A percentile compares a stretch with the other conserved stretches of the same genome.
Evolutionary conservation across 139 green algal species (phyloP).

Genomic region (Tetraselmis striata): DNA sequence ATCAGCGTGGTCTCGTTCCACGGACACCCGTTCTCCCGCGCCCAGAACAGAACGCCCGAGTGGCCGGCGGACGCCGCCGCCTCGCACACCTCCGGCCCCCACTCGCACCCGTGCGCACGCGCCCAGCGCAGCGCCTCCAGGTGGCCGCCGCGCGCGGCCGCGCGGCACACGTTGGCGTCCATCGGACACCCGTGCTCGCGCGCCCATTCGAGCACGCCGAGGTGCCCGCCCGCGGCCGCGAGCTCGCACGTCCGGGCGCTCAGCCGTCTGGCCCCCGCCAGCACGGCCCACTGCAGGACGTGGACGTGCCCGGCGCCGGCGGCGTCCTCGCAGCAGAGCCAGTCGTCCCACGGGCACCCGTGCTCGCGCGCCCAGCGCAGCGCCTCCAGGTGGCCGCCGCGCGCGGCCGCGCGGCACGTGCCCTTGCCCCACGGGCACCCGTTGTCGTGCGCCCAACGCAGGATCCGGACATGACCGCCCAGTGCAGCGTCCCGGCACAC

Average conservation of each 20-base stretch:
- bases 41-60: not conserved
- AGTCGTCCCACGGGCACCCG: not conserved
- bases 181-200: not conserved
- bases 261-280: too few relatives aligned
- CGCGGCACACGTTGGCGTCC: not conserved
- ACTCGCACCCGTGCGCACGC: not conserved
- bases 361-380: not conserved
- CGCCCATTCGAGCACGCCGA: not conserved
- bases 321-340: too few relatives aligned
- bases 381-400: not conserved
- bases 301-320: not conserved
- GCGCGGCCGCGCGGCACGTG: not conserved
- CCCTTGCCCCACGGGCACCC: not conserved
- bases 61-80: not conserved
- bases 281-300: not conserved
- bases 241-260: too few relatives aligned
- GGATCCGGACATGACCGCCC: not conserved
- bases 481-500: not conserved
- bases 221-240: slow-evolving; percentile 3
- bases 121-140: not conserved
- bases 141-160: too few relatives aligned
- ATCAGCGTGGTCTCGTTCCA: not conserved
- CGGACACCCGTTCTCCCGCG: not conserved
- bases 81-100: not conserved
- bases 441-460: not conserved